These are phyloP conservation scores for Globisporangium viniferum DNA, from an alignment of 352 stramenopile genomes.

Conservation along the genomic window DNA sequence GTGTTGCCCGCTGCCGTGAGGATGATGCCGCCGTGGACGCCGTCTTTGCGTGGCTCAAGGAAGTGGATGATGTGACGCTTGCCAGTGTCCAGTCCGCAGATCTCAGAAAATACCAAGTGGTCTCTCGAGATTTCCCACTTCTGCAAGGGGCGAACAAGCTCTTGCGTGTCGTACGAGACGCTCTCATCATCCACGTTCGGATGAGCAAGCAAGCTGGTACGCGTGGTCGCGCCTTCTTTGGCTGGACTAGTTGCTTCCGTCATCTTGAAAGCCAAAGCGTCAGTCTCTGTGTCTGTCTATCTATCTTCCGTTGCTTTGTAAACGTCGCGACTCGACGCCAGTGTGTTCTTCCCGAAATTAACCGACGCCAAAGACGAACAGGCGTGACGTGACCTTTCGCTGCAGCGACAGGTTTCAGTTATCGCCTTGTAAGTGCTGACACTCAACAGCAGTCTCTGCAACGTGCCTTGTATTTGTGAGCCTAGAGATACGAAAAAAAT, in stretches of 20 bases:
- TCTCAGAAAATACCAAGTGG: slow-evolving; percentile 61
- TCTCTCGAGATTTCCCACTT: slow-evolving; percentile 77
- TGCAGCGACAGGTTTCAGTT: background rate
- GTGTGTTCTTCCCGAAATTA: background rate
- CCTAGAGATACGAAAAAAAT: background rate
- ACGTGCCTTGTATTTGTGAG: background rate
- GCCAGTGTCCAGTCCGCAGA: slow-evolving; percentile 57
- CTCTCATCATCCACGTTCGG: slow-evolving; percentile 14
- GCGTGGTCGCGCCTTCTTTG: background rate
- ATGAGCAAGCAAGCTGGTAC: background rate
- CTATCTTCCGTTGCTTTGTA: background rate
- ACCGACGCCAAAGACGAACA: background rate
- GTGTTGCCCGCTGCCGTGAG: slow-evolving; percentile 73
- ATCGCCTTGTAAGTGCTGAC: background rate
- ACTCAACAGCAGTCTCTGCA: no score
- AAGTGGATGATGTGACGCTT: slow-evolving; percentile 73
- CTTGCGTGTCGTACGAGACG: slow-evolving; percentile 24
- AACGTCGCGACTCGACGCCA: background rate
- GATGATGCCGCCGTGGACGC: slow-evolving; percentile 50
- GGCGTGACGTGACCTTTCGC: slow-evolving; percentile 16
- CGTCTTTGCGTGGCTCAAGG: slow-evolving; percentile 34
- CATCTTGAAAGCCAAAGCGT: slow-evolving; percentile 7
- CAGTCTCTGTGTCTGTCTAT: background rate
- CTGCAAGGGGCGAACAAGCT: slow-evolving; percentile 43
- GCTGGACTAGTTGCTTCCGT: background rate